Evolutionary conservation across 2,329 filamentous ascomycete species (phyloP), one percentile per base, ranked within the genome.

Genomic region (Neonectria coccinea): DNA sequence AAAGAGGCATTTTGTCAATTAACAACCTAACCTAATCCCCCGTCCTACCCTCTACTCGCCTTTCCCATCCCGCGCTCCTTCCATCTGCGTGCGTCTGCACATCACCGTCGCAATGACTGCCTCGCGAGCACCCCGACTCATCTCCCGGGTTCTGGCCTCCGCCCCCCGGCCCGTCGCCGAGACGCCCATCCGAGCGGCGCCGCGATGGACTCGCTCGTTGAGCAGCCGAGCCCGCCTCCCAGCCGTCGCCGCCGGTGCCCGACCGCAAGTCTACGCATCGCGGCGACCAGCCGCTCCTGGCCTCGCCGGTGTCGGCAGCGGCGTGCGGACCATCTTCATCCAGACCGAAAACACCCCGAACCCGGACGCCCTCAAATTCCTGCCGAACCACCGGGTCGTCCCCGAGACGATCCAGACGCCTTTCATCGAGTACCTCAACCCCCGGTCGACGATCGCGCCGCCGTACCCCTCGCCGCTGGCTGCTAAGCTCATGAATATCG

Each of bases 281-380:
- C 56, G 67, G 50, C 59, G 44, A 22, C 64, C 56, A 14, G 41
- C 66, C 16, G 59, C 61, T 27, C 70, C 74, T 12, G 63, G 70
- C 52, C 67, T 75, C 45, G 68, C 70, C 65, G 59, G 73, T 47
- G 69, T 74, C 55, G 74, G 77, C 31, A 74, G 75, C 58, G 81
- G 81, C 54, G 78, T 78, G 64, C 90, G 95, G 69, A 94, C 89
- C 25, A 97, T 99, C 79, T 99, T 98, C 84, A 99, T 99, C 76
- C 96, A 99, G 82, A 98, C 95, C 5, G 95, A 98, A 77, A 88
- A 87, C 70, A 99, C 96, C 1, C 96, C 96, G 27, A 99, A 99
- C 80, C 85, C 89, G n/a, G 94, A 98, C 82, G 94, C 94, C 36
- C 86, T 98, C 75, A 99, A 99, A 82, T 99, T 99, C 82, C 87